These are phyloP conservation scores for Fusarium verrucosum DNA, from an alignment of 2,329 filamentous ascomycete species.

Conservation along the genomic window DNA sequence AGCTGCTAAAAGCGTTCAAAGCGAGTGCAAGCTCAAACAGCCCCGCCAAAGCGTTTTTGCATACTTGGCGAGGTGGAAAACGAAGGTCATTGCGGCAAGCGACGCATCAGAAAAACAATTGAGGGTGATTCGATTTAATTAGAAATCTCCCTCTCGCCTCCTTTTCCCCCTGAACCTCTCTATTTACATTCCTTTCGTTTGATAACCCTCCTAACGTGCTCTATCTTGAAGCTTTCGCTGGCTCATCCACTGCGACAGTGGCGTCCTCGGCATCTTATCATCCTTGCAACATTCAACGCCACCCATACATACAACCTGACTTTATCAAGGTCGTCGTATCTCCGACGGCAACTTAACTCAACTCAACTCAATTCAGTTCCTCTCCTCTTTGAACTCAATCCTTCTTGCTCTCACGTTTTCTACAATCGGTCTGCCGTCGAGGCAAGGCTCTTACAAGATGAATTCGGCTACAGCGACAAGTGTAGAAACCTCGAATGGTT, in stretches of 20 bases:
- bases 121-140: neutral
- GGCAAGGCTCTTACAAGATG: slow-evolving; percentile 46
- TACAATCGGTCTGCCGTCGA: slow-evolving; percentile 21
- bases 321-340: slow-evolving; percentile 21
- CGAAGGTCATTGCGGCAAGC: slow-evolving; percentile 21
- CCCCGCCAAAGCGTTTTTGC: slow-evolving; percentile 22
- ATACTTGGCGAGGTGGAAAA: slow-evolving; percentile 32
- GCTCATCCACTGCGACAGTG: slow-evolving; percentile 32
- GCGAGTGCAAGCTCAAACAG: slow-evolving; percentile 7
- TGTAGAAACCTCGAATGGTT: slow-evolving; percentile 46
- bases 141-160: slow-evolving; percentile 18
- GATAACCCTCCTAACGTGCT: slow-evolving; percentile 28
- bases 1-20: slow-evolving; percentile 12
- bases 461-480: slow-evolving; percentile 54
- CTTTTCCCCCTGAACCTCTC: slow-evolving; percentile 16
- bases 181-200: slow-evolving; percentile 36
- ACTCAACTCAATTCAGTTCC: slow-evolving; percentile 8
- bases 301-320: slow-evolving; percentile 32
- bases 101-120: slow-evolving; percentile 37
- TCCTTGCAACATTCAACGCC: slow-evolving; percentile 30
- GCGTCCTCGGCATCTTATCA: slow-evolving; percentile 28
- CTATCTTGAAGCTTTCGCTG: slow-evolving; percentile 25
- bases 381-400: neutral
- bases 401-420: neutral
- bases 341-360: slow-evolving; percentile 6